These are phyloP conservation scores for Lichina pygmaea DNA, from an alignment of 495 filamentous ascomycete genomes.

Conservation along the genomic window DNA sequence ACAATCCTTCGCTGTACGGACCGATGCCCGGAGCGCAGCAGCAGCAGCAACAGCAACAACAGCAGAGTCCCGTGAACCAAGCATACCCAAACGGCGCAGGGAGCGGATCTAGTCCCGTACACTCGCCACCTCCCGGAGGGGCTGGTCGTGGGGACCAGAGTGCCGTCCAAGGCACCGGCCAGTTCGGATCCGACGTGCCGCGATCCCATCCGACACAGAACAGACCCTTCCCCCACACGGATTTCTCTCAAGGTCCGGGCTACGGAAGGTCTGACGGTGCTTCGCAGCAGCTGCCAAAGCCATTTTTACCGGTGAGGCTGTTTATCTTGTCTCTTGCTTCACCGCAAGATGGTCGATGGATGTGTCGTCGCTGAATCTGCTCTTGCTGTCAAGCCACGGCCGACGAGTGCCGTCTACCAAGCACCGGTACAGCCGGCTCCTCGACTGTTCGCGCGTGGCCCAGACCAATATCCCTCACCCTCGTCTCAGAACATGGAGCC, in stretches of 20 bases:
- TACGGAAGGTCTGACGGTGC: background rate
- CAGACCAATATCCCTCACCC: background rate
- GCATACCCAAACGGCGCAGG: background rate
- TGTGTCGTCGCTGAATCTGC: no score
- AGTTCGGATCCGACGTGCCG: no score
- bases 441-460: background rate
- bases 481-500: background rate
- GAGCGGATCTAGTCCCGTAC: background rate
- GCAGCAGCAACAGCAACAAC: no score
- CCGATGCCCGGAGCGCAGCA: conserved; percentile 10
- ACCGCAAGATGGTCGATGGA: no score
- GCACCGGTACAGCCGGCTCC: background rate
- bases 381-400: background rate
- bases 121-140: background rate
- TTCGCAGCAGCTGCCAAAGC: background rate
- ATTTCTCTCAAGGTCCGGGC: background rate
- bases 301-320: no score
- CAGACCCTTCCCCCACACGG: background rate
- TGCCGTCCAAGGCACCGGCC: no score
- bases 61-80: background rate
- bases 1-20: conserved; percentile 17
- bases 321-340: no score
- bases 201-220: no score
- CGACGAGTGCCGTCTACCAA: background rate
- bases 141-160: no score